Base-by-base conservation (phyloP, 352 stramenopile species). In the Pythium periplocum region DNA sequence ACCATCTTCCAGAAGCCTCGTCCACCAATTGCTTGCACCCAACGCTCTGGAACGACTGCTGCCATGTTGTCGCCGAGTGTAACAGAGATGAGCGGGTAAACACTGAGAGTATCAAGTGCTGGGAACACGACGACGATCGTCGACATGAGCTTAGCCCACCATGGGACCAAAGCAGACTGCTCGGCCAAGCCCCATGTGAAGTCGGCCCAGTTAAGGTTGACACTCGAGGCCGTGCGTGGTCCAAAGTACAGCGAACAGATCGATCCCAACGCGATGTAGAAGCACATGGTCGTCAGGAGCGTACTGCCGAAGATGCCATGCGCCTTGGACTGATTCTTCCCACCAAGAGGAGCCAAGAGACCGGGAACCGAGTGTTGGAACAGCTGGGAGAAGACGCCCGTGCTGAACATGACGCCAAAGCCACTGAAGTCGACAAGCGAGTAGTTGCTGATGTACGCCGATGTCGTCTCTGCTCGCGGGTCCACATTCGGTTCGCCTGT, bases 281-380 rank as follows among this genome's bases (percentile, higher is more conserved):
- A 88, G 30, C 72, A 30, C 59, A 83, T 78, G 10, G 86, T 97
- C 30, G 88, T 96, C 32, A 92, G 26, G 8, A 97, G 57, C 33
- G 86, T 93, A 51, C 69, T 72, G 2, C 69, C 70, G 50, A 97
- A 97, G 48, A 95, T 83, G 38, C 45, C 42, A 8, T 71, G 55
- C 0, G 88, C 71, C 39, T 86, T 86, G 5, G 65, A 51, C 43
- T 93, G 75, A 45, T 93, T 79, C 39, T 61, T 65, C 4, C 67
- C 47, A 2, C 75, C 72, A 3, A 97, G 59, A 0, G 86, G 88
- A 2, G 83, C 73, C 6, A 97, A 55, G 36, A 97, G 68, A 10
- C 86, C 86, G 0, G 88, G 88, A 12, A 96, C 87, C 5, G 84
- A 96, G 71, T 97, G 87, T 59, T 97, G 88, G 55, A 97, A 97